Base-by-base conservation (phyloP, 164 flowering plant species). In the Dillenia suffruticosa region DNA sequence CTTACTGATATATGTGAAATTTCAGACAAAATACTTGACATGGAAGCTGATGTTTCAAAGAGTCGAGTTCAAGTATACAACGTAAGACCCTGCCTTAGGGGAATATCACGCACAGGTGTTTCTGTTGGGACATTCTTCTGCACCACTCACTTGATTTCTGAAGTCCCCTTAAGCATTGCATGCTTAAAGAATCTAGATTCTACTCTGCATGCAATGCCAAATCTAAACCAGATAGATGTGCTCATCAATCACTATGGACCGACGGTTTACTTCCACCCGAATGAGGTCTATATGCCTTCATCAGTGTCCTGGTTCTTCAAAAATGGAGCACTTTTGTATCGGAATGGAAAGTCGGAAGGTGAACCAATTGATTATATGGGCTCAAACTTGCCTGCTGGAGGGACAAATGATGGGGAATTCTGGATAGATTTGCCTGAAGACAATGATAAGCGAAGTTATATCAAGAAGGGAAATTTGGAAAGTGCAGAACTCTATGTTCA, bases 271-370 rank as follows among this genome's bases (percentile, higher is more conserved):
- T 85, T 89, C 64, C 93, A 93, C 66, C 98, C 98, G 1, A 69
- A 81, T 45, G 98, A 90, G 57, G 49, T 59, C 46, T 93, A 84
- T 68, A 73, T 87, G 61, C 96, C 98, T n/a, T 90, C 97, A 46
- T 89, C 98, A 3, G 88, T 90, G 11, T 56, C 86, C 24, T 93
- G 98, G 97, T 89, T 90, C 68, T 93, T 93, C 68, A 63, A 75
- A 63, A 87, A 81, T 55, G 97, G 96, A 22, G 89, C 94, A 4
- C 59, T 88, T 51, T 22, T 93, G 54, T 79, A 64, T 70, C 74
- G 57, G 61, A 56, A 17, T 1, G 84, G 81, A 11, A 67, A 69
- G 2, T 9, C 53, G 0, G 12, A 5, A 45, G 84, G 87, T 14
- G 76, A 77, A 32, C 45, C 67, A 22, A 76, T 87, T 63, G 90